Base-by-base conservation (phyloP, 208 protist species). In the Strigomonas culicis region DNA sequence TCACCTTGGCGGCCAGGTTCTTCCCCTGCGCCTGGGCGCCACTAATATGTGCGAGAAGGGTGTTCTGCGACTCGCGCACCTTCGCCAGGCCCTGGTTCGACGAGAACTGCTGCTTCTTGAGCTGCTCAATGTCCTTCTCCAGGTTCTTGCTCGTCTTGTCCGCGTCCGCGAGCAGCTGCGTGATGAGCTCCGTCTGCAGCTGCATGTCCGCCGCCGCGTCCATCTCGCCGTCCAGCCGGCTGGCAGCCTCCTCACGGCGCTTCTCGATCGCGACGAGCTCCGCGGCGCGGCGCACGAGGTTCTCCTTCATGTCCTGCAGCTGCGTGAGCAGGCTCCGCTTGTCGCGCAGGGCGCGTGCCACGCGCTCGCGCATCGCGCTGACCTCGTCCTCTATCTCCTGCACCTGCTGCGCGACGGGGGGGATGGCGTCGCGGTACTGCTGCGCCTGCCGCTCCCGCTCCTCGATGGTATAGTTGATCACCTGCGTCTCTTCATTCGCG, bases 51-150 rank as follows among this genome's bases (percentile, higher is more conserved):
- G 92, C 79, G 10, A 97, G 71, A 24, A 76, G 46, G 21, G 77
- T 77, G 39, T 77, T 76, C 78, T 98, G 91, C 27, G 53, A 30
- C 24, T 82, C 59, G 11, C 77, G 63, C 39, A 88, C 66, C n/a
- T 69, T 77, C 52, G 80, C 80, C 25, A 97, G 80, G 27, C 77
- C 84, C 76, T 97, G 87, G 50, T 92, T 92, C 46, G 84, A 66
- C 32, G 80, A 78, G 77, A 95, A 98, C 51, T 78, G 67, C 28
- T 87, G 57, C 22, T 80, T 78, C 71, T 97, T 95, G 21, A 97
- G 72, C 28, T 80, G 66, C 46, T 92, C 73, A 47, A 96, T 60
- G 65, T 96, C 93, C 63, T 83, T 77, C 19, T 86, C 79, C 7
- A 94, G 30, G 21, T 36, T 67, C 43, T 84, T 68, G 36, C 80